Conservation (phyloP, 2,329 filamentous ascomycete species). For the Aspergillus vadensis region DNA sequence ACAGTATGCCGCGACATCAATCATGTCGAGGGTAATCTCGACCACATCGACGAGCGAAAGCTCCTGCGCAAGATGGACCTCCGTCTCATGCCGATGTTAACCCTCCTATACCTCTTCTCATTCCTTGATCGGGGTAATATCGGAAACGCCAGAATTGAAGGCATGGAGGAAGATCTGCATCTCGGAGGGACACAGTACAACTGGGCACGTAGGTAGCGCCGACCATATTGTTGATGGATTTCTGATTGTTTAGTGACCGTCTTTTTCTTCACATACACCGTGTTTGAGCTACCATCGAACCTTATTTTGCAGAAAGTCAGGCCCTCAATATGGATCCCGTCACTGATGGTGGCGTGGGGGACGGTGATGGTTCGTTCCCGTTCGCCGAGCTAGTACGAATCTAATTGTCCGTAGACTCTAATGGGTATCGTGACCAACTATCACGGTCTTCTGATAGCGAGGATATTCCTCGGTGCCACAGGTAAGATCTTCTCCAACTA, state of each 20-base stretch:
- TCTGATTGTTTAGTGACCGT: conserved; percentile 29
- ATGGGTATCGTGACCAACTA: conserved; percentile 53
- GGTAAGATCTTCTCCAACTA: conserved; percentile 2
- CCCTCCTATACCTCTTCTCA: conserved; percentile 11
- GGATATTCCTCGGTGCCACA: conserved; percentile 49
- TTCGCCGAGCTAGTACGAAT: not conserved
- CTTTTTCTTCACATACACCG: conserved; percentile 31
- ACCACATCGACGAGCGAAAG: not conserved
- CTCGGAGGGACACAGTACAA: conserved; percentile 7
- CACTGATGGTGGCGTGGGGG: conserved; percentile 47
- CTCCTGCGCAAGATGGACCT: conserved; percentile 9
- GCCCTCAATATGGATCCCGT: conserved; percentile 34
- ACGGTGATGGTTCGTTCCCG: conserved; percentile 41
- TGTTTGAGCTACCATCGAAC: conserved; percentile 28
- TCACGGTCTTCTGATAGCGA: conserved; percentile 48
- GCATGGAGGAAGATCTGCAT: conserved; percentile 10
- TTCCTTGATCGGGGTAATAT: conserved; percentile 13
- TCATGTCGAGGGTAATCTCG: not conserved
- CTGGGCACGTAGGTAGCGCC: conserved; percentile 7
- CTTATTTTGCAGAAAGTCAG: conserved; percentile 29
- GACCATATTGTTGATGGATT: not conserved
- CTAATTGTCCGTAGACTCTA: conserved; percentile 36
- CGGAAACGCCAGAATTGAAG: conserved; percentile 11
- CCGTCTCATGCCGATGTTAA: conserved; percentile 9
- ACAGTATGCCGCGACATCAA: not conserved